These are phyloP conservation scores for Sphagnum contortum DNA, from an alignment of 225 moss, liverwort and hornwort genomes.

Conservation along the genomic window DNA sequence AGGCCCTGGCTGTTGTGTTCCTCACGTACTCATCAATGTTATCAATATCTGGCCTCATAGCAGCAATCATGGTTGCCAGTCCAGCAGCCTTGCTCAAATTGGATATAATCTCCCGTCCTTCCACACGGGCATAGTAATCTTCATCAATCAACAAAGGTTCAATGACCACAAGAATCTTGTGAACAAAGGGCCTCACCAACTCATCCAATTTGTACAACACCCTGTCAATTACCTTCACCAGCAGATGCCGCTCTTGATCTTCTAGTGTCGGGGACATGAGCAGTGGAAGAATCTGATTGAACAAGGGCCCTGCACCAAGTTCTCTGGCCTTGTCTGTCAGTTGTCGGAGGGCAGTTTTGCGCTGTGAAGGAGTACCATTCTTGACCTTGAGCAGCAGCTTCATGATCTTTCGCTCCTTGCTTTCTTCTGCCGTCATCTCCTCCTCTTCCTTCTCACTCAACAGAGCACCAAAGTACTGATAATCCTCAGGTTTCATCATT, in stretches of 20 bases:
- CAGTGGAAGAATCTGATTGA: constrained; percentile 90
- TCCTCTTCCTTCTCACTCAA: constrained; percentile 98
- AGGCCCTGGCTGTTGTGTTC: constrained; percentile 96
- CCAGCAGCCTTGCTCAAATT: constrained; percentile 98
- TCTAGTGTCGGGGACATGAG: constrained; percentile 99
- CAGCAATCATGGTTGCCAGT: constrained; percentile 98
- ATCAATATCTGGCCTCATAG: constrained; percentile 99
- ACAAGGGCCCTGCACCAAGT: constrained; percentile 92
- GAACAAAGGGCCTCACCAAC: constrained; percentile 94
- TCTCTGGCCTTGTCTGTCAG: constrained; percentile 97
- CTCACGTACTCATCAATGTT: constrained; percentile 98
- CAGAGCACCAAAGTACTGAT: constrained; percentile 95
- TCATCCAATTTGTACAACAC: constrained; percentile 96
- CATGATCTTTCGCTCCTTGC: constrained; percentile 99
- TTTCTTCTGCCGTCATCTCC: constrained; percentile 90
- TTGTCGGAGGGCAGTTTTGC: constrained; percentile 92
- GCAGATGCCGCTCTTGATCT: constrained; percentile 96
- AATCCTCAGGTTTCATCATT: constrained; percentile 96
- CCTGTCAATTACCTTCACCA: constrained; percentile 98
- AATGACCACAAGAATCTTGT: constrained; percentile 96
- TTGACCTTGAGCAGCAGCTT: constrained; percentile 97
- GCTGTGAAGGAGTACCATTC: constrained; percentile 92
- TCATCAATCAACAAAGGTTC: constrained; percentile 97
- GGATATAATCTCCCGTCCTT: constrained; percentile 95
- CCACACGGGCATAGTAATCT: constrained; percentile 96